These are phyloP conservation scores for Cytospora chrysosperma DNA, from an alignment of 2,329 filamentous ascomycete species.

Conservation along the genomic window DNA sequence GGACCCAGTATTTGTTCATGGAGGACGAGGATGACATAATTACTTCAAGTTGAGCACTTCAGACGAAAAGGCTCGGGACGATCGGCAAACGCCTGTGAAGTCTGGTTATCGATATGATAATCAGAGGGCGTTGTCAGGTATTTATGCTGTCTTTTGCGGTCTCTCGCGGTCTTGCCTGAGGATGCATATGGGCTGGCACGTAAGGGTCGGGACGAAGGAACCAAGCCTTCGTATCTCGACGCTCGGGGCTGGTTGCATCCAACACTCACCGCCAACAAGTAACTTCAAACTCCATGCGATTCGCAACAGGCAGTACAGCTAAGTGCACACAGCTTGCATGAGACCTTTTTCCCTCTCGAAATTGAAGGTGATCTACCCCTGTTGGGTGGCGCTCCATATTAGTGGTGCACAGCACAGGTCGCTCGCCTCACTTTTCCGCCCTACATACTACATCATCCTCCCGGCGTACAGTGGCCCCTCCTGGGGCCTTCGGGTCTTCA, in stretches of 20 bases:
- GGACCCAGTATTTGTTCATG: constrained; percentile 62
- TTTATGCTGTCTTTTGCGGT: constrained; percentile 11
- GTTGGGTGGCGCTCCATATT: constrained; percentile 4
- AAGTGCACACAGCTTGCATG: constrained; percentile 12
- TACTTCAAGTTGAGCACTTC: background rate
- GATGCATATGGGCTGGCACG: background rate
- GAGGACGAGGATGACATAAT: constrained; percentile 30
- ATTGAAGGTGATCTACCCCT: constrained; percentile 12
- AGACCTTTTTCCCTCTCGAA: background rate
- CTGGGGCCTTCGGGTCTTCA: constrained; percentile 4
- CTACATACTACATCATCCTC: constrained; percentile 1
- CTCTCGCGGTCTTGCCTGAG: constrained; percentile 5
- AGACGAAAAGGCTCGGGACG: background rate
- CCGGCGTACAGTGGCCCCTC: constrained; percentile 6
- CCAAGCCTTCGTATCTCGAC: constrained; percentile 11
- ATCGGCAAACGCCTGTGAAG: background rate
- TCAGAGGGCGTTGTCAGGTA: constrained; percentile 4
- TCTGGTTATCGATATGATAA: background rate
- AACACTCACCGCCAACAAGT: constrained; percentile 6
- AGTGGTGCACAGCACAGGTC: constrained; percentile 11
- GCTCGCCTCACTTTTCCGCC: constrained; percentile 16
- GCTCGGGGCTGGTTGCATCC: constrained; percentile 5
- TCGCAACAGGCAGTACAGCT: constrained; percentile 9
- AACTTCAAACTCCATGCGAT: background rate
- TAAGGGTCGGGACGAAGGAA: background rate